A percentile compares a stretch with the other conserved stretches of the same genome.
These are phyloP conservation scores for Cyclocybe aegerita DNA, from an alignment of 768 basidiomycete genomes.

Conservation along the genomic window DNA sequence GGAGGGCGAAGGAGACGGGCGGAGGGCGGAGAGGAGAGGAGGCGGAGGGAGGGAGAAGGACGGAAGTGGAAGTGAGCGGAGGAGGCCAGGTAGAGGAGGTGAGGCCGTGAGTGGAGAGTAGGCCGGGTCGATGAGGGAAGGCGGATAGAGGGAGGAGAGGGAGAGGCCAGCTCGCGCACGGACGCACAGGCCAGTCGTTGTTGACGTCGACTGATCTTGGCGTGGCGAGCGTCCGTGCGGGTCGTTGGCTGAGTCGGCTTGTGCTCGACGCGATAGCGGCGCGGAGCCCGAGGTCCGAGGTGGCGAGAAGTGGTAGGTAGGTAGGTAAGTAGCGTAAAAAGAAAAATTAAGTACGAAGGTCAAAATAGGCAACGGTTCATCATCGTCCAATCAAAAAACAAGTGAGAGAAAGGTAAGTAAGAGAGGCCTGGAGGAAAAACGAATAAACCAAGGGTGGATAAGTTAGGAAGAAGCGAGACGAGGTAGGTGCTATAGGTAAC, in stretches of 20 bases:
- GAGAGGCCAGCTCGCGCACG: too few species aligned
- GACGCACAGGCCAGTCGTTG: too few species aligned
- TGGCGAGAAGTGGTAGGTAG: not conserved
- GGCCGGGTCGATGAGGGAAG: too few species aligned
- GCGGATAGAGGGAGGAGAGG: too few species aligned
- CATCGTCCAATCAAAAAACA: not conserved
- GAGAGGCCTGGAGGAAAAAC: not conserved
- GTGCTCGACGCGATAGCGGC: too few species aligned
- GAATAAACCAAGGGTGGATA: not conserved
- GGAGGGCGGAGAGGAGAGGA: not conserved
- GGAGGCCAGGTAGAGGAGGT: not conserved
- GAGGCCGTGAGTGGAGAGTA: too few species aligned
- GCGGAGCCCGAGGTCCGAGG: too few species aligned
- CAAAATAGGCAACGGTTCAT: not conserved
- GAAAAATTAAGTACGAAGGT: not conserved
- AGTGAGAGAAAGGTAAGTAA: slow-evolving; percentile 2
- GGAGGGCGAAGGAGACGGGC: not conserved
- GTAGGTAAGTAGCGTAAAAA: not conserved
- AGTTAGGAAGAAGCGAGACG: slow-evolving; percentile 2
- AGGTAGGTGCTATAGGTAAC: not conserved
- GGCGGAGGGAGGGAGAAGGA: not conserved
- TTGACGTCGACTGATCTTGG: too few species aligned
- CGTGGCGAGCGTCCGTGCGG: too few species aligned
- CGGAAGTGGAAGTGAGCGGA: not conserved
- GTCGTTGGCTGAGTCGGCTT: too few species aligned